Evolutionary conservation across 139 green algal genomes (phyloP).

Genomic region (Zygnema cylindricum): DNA sequence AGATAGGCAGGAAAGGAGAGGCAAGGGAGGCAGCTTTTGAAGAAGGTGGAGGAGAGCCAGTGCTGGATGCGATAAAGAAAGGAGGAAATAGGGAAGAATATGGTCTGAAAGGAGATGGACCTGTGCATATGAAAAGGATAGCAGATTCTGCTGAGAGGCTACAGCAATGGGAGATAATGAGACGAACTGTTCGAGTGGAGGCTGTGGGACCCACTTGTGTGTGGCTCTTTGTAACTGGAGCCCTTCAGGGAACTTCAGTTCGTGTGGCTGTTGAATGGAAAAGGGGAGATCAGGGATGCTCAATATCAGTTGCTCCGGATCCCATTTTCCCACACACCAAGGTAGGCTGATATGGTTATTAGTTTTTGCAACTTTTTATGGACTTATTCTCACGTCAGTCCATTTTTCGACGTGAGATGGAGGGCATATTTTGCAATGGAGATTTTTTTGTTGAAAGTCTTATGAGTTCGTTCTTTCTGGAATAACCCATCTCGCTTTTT

Average conservation of each 20-base stretch:
- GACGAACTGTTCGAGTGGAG: constrained; percentile 14
- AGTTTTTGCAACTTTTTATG: too few relatives aligned
- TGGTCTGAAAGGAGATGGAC: not conserved
- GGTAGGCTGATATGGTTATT: too few relatives aligned
- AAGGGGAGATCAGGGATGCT: not conserved
- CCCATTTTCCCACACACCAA: constrained; percentile 19
- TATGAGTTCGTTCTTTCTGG: too few relatives aligned
- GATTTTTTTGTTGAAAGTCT: too few relatives aligned
- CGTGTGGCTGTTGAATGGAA: not conserved
- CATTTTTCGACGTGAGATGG: too few relatives aligned
- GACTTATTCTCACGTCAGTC: too few relatives aligned
- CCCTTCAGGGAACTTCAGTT: not conserved
- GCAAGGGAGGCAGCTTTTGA: not conserved
- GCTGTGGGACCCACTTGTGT: not conserved
- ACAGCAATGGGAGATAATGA: constrained; percentile 15
- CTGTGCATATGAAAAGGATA: not conserved
- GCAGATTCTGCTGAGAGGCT: constrained; percentile 12
- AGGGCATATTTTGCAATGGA: too few relatives aligned
- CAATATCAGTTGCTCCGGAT: constrained; percentile 4
- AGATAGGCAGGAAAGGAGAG: not conserved
- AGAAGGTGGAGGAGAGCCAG: constrained; percentile 3
- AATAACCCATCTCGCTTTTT: too few relatives aligned
- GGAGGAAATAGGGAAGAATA: not conserved
- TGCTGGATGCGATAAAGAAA: not conserved
- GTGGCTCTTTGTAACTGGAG: not conserved